phyloP scores from a whole-genome alignment of 2,329 filamentous ascomycete genomes.

The Tolypocladium amazonense region DNA sequence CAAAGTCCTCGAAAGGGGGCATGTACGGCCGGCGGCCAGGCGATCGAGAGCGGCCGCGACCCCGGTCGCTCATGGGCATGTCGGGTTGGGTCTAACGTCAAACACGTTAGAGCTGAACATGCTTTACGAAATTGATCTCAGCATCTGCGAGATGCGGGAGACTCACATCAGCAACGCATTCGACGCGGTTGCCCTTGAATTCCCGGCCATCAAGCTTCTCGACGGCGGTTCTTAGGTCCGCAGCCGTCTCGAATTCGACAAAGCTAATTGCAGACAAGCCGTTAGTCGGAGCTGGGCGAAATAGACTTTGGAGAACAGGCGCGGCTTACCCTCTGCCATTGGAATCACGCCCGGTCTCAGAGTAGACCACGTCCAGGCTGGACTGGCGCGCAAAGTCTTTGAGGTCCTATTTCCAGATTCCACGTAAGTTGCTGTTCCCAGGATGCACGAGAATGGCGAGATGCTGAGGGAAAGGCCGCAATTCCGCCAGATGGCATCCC shows the following conservation, averaged over 20 bases:
- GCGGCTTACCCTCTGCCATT: slow-evolving; percentile 77
- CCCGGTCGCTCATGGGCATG: slow-evolving; percentile 54
- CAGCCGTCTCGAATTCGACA: slow-evolving; percentile 92
- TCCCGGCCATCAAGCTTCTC: slow-evolving; percentile 90
- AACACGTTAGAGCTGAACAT: background rate
- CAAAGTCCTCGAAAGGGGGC: slow-evolving; percentile 67
- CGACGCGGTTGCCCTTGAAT: slow-evolving; percentile 83
- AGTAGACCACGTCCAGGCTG: slow-evolving; percentile 95
- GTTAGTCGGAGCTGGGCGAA: slow-evolving; percentile 2
- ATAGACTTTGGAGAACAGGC: background rate
- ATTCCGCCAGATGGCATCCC: slow-evolving; percentile 25
- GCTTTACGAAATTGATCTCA: background rate
- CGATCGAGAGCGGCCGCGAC: slow-evolving; percentile 74
- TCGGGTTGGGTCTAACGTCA: slow-evolving; percentile 64
- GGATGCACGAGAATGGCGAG: slow-evolving; percentile 16
- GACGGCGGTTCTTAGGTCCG: slow-evolving; percentile 80
- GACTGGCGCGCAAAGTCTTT: slow-evolving; percentile 99
- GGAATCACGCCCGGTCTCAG: slow-evolving; percentile 84
- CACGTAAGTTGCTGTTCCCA: slow-evolving; percentile 69
- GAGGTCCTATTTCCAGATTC: slow-evolving; percentile 81
- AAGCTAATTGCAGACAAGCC: slow-evolving; percentile 48
- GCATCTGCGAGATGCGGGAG: background rate
- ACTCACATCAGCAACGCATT: slow-evolving; percentile 74
- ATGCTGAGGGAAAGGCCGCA: slow-evolving; percentile 18
- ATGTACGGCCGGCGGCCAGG: slow-evolving; percentile 55